These are phyloP conservation scores for Sphagnum tenellum DNA, from an alignment of 225 moss, liverwort and hornwort species.

Conservation along the genomic window DNA sequence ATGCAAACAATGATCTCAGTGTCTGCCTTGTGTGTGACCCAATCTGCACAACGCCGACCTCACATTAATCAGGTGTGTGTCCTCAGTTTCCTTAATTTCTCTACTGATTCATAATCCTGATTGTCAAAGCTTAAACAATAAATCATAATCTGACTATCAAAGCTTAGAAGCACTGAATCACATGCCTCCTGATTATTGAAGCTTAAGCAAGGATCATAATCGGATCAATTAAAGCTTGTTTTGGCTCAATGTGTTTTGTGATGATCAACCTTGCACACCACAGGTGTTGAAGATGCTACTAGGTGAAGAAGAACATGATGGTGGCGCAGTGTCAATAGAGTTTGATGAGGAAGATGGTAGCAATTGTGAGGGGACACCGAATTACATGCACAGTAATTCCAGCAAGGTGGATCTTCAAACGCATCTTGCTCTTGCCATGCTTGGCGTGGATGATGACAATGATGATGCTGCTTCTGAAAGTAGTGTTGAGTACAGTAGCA, in stretches of 20 bases:
- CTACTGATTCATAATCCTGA: too few relatives aligned
- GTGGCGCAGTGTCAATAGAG: slow-evolving; percentile 21
- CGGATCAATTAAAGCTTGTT: too few relatives aligned
- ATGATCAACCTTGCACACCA: too few relatives aligned
- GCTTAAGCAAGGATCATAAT: too few relatives aligned
- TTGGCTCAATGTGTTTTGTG: too few relatives aligned
- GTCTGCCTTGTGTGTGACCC: slow-evolving; percentile 45
- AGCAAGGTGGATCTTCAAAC: slow-evolving; percentile 14
- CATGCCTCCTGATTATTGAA: too few relatives aligned
- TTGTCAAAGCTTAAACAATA: too few relatives aligned
- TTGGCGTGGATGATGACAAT: slow-evolving; percentile 32
- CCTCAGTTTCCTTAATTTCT: too few relatives aligned
- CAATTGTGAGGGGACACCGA: slow-evolving; percentile 25
- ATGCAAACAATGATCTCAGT: slow-evolving; percentile 47
- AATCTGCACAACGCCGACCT: slow-evolving; percentile 47
- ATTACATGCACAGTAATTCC: slow-evolving; percentile 26
- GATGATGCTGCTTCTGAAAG: slow-evolving; percentile 22
- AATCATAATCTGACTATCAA: too few relatives aligned
- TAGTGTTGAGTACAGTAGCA: slow-evolving; percentile 33
- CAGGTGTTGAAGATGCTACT: too few relatives aligned
- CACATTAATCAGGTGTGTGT: slow-evolving; percentile 39
- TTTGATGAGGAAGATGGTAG: slow-evolving; percentile 27
- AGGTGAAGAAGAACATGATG: too few relatives aligned
- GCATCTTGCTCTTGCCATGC: slow-evolving; percentile 54
- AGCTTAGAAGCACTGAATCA: too few relatives aligned